Percentiles rank a stretch among this genome's conserved stretches.
These are phyloP conservation scores for Naganishia cerealis DNA, from an alignment of 1,284 basidiomycete species.

Conservation along the genomic window DNA sequence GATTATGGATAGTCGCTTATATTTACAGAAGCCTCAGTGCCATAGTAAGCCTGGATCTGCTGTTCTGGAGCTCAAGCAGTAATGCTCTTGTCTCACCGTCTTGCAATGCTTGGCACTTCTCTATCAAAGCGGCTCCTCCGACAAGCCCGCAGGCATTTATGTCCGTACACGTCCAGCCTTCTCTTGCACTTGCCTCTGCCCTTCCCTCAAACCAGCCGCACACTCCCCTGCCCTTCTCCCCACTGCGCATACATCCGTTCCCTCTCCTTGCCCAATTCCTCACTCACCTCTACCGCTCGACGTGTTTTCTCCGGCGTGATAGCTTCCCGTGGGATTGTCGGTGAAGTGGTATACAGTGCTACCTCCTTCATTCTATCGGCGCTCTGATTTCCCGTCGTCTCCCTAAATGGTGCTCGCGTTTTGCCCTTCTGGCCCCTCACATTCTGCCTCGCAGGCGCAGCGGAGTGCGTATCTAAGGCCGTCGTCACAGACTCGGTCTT, in stretches of 20 bases:
- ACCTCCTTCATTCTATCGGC: neutral
- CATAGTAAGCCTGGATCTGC: too few species aligned
- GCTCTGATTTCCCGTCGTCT: neutral
- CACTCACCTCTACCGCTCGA: constrained; percentile 2
- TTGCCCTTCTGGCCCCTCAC: neutral
- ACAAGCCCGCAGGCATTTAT: too few species aligned
- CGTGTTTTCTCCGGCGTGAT: constrained; percentile 11
- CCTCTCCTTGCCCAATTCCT: neutral
- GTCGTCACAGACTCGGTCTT: constrained; percentile 15
- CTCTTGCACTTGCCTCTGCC: too few species aligned
- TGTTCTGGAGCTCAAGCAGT: too few species aligned
- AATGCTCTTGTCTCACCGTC: too few species aligned
- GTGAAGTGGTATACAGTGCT: constrained; percentile 15
- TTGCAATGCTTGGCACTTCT: too few species aligned
- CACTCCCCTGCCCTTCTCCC: constrained; percentile 6
- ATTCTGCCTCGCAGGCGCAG: neutral
- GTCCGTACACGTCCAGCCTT: too few species aligned
- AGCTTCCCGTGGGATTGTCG: constrained; percentile 3
- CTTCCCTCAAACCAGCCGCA: constrained; percentile 6
- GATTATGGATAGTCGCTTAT: too few species aligned
- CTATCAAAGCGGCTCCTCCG: too few species aligned
- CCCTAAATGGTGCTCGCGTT: neutral
- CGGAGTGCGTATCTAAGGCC: neutral
- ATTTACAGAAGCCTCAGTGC: too few species aligned
- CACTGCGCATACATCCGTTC: constrained; percentile 7